Percentiles rank a stretch among this genome's conserved stretches.
Evolutionary conservation across 768 basidiomycete species (phyloP).

Genomic region (Phanerochaete carnosa): DNA sequence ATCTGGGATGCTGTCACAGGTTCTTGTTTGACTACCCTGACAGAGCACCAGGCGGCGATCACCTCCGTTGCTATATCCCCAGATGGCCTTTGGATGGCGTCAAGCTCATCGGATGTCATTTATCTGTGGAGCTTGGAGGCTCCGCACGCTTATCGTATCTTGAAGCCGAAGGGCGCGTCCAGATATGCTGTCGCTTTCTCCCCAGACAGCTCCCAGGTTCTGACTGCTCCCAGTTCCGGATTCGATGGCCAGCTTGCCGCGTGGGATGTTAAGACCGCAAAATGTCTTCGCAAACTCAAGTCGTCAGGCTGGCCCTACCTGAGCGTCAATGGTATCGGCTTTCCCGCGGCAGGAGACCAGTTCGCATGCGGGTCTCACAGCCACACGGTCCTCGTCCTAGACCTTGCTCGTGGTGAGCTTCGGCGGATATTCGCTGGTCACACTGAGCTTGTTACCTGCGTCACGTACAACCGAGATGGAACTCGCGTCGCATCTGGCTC

Average conservation of each 20-base stretch:
- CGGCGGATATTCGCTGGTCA: not conserved
- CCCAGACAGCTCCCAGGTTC: too few relatives aligned
- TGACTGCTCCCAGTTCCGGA: too few relatives aligned
- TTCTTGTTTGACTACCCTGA: not conserved
- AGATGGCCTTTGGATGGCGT: not conserved
- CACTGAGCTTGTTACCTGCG: not conserved
- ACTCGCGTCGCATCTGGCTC: not conserved
- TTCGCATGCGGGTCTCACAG: not conserved
- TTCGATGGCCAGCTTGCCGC: not conserved
- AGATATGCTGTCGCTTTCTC: too few relatives aligned
- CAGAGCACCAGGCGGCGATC: not conserved
- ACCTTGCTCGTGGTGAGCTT: not conserved
- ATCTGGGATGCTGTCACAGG: not conserved
- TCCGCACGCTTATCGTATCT: not conserved
- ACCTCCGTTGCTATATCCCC: not conserved
- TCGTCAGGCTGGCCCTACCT: not conserved
- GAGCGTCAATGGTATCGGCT: not conserved
- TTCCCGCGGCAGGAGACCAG: not conserved
- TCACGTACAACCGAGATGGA: not conserved
- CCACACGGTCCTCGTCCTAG: not conserved
- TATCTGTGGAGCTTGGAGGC: not conserved
- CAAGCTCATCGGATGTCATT: not conserved
- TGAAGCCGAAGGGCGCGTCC: not conserved
- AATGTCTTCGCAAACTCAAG: not conserved
- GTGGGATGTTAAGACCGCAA: not conserved